Evolutionary conservation across 345 rosid species (phyloP), one percentile per base, ranked within the genome.

Genomic region (Eutrema heterophyllum): DNA sequence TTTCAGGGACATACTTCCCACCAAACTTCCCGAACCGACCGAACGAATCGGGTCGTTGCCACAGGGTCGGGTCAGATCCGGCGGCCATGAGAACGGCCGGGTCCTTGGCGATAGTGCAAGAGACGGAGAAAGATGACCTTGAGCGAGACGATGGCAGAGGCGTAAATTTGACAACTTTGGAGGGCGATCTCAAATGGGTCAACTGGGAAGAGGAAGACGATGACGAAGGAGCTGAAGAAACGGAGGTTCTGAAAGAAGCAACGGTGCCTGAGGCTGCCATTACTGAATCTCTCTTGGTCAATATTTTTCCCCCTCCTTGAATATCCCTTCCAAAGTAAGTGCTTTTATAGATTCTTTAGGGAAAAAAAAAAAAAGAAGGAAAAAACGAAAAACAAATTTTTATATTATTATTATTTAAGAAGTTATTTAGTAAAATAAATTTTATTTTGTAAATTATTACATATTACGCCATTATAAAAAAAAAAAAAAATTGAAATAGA

Each of bases 11-110:
- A 59, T 83, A 95, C 71, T 92, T 92, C 26, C 99, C 99, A 43
- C 99, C 97, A 64, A 87, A 92, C 78, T 82, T 85, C 8, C 99
- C 99, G 51, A 87, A 95, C 35, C 99, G 90, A 2, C 99, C 99
- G 38, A 89, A 86, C 5, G 92, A 70, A 74, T 95, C 99, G 32
- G 99, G 98, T 38, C 97, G 68, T 62, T 54, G 78, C 87, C 87
- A 83, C 4, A 29, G 13, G n/a, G 62, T 15, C 18, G 85, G 79
- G 67, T 80, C 84, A 44, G 84, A 68, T 63, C 68, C 79, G 64
- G 68, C 26, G 40, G 75, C 83, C 92, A 85, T 81, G 48, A 60
- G 73, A 30, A 83, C 81, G 15, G 73, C 59, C 8, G 89, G 56
- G 48, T 78, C 91, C 24, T 72, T 70, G 59, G 88, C 81, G 71